Evolutionary conservation across 805 yeast species (phyloP).

Genomic region (Ascoidea tarda): DNA sequence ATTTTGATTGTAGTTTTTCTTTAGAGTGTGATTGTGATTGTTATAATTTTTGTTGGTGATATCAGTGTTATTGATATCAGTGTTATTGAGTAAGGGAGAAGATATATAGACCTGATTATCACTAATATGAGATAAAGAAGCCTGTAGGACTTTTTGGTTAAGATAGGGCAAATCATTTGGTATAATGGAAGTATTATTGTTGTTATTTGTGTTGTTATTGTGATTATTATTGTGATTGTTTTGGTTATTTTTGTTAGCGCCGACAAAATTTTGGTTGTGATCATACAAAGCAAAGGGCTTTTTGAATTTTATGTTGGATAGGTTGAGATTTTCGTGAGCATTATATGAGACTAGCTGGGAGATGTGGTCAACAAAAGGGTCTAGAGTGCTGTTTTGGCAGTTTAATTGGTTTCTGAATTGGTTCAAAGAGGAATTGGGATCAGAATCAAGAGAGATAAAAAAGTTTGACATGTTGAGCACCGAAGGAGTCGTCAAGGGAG

Average conservation of each 20-base stretch:
- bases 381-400: slow-evolving; percentile 3
- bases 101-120: too few species aligned
- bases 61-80: too few species aligned
- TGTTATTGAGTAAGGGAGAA: too few species aligned
- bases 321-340: background rate
- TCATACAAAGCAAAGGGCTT: slow-evolving; percentile 1
- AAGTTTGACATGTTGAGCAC: background rate
- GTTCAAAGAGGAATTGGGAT: slow-evolving; percentile 4
- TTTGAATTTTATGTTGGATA: slow-evolving; percentile 5
- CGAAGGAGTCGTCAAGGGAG: slow-evolving; percentile 16
- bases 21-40: too few species aligned
- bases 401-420: slow-evolving; percentile 11
- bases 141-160: too few species aligned
- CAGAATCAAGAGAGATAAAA: background rate
- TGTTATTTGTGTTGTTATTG: too few species aligned
- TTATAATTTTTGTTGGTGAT: too few species aligned
- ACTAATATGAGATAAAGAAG: too few species aligned
- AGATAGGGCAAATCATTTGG: too few species aligned
- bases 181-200: too few species aligned
- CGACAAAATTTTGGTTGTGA: background rate
- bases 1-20: too few species aligned
- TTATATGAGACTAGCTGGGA: slow-evolving; percentile 1
- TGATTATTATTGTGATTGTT: too few species aligned
- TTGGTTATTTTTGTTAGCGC: background rate
- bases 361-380: slow-evolving; percentile 6